Conservation (phyloP, 371 early-diverging fungal genomes). For the Apophysomyces sp. region DNA sequence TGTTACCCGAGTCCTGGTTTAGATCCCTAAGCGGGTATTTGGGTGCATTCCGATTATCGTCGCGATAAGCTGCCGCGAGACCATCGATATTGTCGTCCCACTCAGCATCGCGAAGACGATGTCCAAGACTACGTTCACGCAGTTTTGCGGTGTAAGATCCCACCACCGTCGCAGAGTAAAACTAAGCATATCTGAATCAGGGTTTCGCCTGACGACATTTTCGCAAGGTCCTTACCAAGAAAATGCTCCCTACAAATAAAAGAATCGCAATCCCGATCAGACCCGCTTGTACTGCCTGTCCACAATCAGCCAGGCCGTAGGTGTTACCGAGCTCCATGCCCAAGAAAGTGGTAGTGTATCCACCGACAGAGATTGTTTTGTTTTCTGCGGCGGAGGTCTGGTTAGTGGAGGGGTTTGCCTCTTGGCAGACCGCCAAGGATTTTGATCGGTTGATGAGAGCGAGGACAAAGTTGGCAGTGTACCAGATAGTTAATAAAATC, state of each 20-base stretch:
- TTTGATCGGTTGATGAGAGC: constrained; percentile 37
- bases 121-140: constrained; percentile 44
- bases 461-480: constrained; percentile 36
- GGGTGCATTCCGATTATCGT: constrained; percentile 40
- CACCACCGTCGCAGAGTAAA: constrained; percentile 39
- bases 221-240: constrained; percentile 26
- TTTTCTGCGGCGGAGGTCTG: constrained; percentile 10
- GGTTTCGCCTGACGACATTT: no score
- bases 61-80: constrained; percentile 35
- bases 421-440: constrained; percentile 27
- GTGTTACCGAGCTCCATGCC: constrained; percentile 47
- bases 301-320: constrained; percentile 48
- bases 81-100: constrained; percentile 49
- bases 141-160: constrained; percentile 36
- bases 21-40: constrained; percentile 38
- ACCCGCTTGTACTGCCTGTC: constrained; percentile 49
- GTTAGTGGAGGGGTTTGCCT: constrained; percentile 26
- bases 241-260: constrained; percentile 39
- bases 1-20: constrained; percentile 20
- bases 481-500: constrained; percentile 36
- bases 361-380: constrained; percentile 22
- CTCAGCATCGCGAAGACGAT: constrained; percentile 48
- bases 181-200: constrained; percentile 15
- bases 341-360: constrained; percentile 38
- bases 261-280: constrained; percentile 44